Conservation (phyloP, 1,284 basidiomycete species). For the Phylloboletellus chloephorus region DNA sequence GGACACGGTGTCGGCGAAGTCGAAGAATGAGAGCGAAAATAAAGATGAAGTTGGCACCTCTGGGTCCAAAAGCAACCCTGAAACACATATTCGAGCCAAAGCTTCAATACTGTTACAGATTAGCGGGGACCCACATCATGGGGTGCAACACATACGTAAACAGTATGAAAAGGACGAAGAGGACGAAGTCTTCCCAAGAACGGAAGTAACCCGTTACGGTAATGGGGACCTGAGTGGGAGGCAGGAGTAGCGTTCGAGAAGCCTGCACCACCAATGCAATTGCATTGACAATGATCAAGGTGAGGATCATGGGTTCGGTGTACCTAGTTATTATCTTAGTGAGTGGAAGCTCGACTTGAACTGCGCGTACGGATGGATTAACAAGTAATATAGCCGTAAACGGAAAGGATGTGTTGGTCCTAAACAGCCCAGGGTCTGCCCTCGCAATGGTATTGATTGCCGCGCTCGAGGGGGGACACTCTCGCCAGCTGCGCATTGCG, state of each 20-base stretch:
- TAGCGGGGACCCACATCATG: background rate
- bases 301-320: constrained; percentile 83
- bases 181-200: constrained; percentile 79
- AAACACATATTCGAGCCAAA: constrained; percentile 84
- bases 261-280: constrained; percentile 82
- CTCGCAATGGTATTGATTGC: constrained; percentile 57
- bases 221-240: constrained; percentile 40
- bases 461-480: constrained; percentile 19
- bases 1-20: constrained; percentile 29
- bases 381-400: constrained; percentile 56
- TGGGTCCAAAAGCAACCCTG: constrained; percentile 88
- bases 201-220: constrained; percentile 75
- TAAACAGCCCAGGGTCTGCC: constrained; percentile 76
- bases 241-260: constrained; percentile 47
- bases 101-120: constrained; percentile 65
- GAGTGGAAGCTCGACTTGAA: background rate
- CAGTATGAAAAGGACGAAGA: constrained; percentile 79
- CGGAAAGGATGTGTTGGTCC: constrained; percentile 65
- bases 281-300: constrained; percentile 83
- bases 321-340: constrained; percentile 45
- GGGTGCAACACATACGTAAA: constrained; percentile 67
- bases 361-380: constrained; percentile 59
- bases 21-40: constrained; percentile 44
- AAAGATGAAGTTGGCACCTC: constrained; percentile 58
- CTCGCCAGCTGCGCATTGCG: constrained; percentile 32